These are phyloP conservation scores for Bryopsis sp. DNA, from an alignment of 139 green algal genomes.

Conservation along the genomic window DNA sequence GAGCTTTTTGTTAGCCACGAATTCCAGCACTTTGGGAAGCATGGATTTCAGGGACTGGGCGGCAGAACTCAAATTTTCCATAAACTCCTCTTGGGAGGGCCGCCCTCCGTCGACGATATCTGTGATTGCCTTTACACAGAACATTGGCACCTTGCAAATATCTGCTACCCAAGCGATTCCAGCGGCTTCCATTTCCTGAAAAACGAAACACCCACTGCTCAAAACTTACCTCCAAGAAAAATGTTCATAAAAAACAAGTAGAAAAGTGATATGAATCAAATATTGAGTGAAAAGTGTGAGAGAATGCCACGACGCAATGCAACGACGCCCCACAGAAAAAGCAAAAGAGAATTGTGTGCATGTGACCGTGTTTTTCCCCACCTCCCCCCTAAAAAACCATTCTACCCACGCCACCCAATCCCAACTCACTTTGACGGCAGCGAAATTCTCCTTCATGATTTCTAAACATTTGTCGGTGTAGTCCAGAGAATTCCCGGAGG, in stretches of 20 bases:
- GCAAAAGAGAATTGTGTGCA: too few species aligned
- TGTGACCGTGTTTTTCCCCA: too few species aligned
- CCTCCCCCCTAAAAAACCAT: background rate
- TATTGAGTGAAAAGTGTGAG: too few species aligned
- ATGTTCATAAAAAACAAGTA: too few species aligned
- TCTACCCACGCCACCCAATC: background rate
- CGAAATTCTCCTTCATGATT: conserved; percentile 20
- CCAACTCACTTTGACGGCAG: background rate
- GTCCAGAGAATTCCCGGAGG: conserved; percentile 83
- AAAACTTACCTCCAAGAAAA: too few species aligned
- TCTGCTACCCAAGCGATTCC: conserved; percentile 62
- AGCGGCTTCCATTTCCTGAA: conserved; percentile 97
- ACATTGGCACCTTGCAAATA: conserved; percentile 58
- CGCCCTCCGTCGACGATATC: conserved; percentile 15
- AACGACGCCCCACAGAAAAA: too few species aligned
- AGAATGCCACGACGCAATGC: too few species aligned
- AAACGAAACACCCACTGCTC: too few species aligned
- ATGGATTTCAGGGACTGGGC: conserved; percentile 62
- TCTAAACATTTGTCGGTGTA: conserved; percentile 68
- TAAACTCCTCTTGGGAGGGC: conserved; percentile 75
- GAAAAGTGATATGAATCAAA: too few species aligned
- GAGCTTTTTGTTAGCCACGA: conserved; percentile 63
- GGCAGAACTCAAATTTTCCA: conserved; percentile 85
- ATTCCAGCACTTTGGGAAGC: conserved; percentile 64
- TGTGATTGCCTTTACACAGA: conserved; percentile 67